Conservation (phyloP, 306 rosid species). For the Glycyrrhiza uralensis region DNA sequence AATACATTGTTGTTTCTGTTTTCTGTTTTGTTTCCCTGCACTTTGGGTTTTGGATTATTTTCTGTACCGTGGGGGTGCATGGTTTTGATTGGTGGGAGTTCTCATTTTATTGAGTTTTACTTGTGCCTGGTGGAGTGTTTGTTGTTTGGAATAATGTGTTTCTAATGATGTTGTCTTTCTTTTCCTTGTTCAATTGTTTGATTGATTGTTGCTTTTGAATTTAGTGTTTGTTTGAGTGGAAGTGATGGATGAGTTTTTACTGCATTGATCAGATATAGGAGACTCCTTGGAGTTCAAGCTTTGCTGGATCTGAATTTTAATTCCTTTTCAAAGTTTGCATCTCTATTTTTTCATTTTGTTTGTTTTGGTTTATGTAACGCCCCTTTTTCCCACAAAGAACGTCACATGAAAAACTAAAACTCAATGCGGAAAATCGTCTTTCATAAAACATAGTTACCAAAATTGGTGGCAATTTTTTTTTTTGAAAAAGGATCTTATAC, state of each 20-base stretch:
- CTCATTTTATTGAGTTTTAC: too few relatives aligned
- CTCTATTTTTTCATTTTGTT: too few relatives aligned
- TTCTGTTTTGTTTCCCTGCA: neutral
- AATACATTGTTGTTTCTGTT: neutral
- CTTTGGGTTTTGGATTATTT: neutral
- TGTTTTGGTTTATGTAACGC: too few relatives aligned
- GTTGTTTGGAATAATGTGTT: neutral
- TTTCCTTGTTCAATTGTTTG: neutral
- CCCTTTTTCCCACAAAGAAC: too few relatives aligned
- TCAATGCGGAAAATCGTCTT: too few relatives aligned
- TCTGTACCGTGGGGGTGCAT: neutral
- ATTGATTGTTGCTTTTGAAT: neutral
- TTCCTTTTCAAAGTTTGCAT: too few relatives aligned
- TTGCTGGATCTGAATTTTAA: too few relatives aligned
- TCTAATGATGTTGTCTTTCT: neutral
- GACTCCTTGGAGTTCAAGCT: neutral
- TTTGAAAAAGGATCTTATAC: too few relatives aligned
- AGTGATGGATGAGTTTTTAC: neutral
- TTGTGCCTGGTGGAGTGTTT: neutral
- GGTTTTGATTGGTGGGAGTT: neutral
- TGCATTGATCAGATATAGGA: neutral
- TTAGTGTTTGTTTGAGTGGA: too few relatives aligned
- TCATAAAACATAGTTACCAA: too few relatives aligned
- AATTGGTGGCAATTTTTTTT: too few relatives aligned
- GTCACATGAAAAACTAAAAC: too few relatives aligned